Percentiles rank a stretch among this genome's conserved stretches.
These are phyloP conservation scores for Stenogyne calaminthoides DNA, from an alignment of 305 asterid genomes.

Conservation along the genomic window DNA sequence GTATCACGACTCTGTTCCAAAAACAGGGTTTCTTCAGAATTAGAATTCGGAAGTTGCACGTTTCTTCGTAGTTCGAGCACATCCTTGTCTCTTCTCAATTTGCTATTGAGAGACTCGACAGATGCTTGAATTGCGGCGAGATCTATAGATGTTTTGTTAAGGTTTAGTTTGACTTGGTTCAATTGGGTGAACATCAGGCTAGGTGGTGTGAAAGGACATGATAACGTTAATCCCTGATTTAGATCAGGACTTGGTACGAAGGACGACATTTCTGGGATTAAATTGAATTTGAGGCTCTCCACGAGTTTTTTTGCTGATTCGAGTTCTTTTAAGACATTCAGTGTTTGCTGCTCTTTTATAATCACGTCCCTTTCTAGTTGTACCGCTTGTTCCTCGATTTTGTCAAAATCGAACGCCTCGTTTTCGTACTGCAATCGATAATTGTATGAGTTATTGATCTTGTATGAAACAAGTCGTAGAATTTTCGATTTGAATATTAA, in stretches of 20 bases:
- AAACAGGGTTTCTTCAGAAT: slow-evolving; percentile 3
- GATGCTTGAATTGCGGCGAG: slow-evolving; percentile 76
- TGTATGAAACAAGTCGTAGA: too few species aligned
- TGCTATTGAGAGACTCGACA: slow-evolving; percentile 67
- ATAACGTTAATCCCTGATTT: slow-evolving; percentile 27
- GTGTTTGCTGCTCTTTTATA: slow-evolving; percentile 69
- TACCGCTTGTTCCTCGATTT: slow-evolving; percentile 64
- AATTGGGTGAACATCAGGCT: slow-evolving; percentile 55
- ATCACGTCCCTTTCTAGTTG: slow-evolving; percentile 67
- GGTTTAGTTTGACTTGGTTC: slow-evolving; percentile 65
- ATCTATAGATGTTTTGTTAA: slow-evolving; percentile 60
- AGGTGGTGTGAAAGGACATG: slow-evolving; percentile 46
- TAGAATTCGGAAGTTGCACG: not conserved
- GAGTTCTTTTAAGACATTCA: slow-evolving; percentile 64
- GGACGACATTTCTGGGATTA: slow-evolving; percentile 55
- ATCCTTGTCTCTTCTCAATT: slow-evolving; percentile 48
- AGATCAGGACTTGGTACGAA: slow-evolving; percentile 40
- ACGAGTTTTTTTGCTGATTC: slow-evolving; percentile 69
- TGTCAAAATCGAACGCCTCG: slow-evolving; percentile 47
- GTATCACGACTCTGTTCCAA: slow-evolving; percentile 22
- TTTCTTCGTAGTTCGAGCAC: slow-evolving; percentile 33
- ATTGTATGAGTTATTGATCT: not conserved
- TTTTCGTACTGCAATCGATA: slow-evolving; percentile 37
- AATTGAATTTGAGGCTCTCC: slow-evolving; percentile 54
- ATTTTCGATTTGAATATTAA: too few species aligned